Conservation (phyloP, 371 early-diverging fungal genomes). For the Mortierella sp. region DNA sequence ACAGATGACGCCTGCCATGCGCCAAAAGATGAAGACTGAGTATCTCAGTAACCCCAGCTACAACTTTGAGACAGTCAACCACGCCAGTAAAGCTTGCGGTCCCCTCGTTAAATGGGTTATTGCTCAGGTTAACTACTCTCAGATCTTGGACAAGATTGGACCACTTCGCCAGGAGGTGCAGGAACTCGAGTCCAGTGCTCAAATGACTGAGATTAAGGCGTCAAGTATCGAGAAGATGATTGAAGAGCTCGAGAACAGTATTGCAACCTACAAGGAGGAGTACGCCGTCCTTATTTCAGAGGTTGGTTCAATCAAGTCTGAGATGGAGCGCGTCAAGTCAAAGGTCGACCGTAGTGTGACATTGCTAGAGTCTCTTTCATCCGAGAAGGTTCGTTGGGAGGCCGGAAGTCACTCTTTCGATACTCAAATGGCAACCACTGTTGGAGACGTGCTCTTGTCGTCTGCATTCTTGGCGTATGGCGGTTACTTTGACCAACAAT, state of each 20-base stretch:
- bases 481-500: conserved; percentile 97
- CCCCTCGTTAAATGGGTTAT: conserved; percentile 98
- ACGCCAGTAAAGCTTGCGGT: conserved; percentile 99
- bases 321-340: conserved; percentile 94
- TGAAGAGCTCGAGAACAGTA: conserved; percentile 86
- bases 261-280: conserved; percentile 94
- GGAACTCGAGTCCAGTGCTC: conserved; percentile 85
- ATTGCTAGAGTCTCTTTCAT: conserved; percentile 90
- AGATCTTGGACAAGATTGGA: conserved; percentile 94
- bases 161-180: conserved; percentile 95
- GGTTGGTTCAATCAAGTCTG: conserved; percentile 91
- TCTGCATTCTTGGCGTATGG: conserved; percentile 96
- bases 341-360: conserved; percentile 95
- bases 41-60: conserved; percentile 89
- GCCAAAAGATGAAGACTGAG: conserved; percentile 82
- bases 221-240: conserved; percentile 86
- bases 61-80: conserved; percentile 95
- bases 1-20: conserved; percentile 79
- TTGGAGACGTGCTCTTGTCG: conserved; percentile 97
- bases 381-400: conserved; percentile 97
- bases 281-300: conserved; percentile 96
- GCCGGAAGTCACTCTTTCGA: conserved; percentile 92
- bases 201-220: conserved; percentile 80
- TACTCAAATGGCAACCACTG: conserved; percentile 96
- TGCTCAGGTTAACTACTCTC: conserved; percentile 94